phyloP scores from a whole-genome alignment of 2,329 filamentous ascomycete genomes.

The Fusarium sp. region DNA sequence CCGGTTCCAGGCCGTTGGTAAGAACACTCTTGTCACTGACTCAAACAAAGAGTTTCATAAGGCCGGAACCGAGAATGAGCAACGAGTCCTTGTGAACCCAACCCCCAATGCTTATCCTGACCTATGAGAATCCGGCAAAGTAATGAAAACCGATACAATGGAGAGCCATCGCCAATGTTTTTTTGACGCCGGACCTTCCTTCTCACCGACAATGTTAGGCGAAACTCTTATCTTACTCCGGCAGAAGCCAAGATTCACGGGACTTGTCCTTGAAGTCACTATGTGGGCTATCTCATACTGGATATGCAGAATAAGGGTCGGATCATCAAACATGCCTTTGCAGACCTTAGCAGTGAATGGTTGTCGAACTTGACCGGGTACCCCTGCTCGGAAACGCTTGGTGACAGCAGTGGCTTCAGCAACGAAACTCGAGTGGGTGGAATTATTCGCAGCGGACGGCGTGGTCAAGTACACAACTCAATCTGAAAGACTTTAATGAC shows the following conservation, averaged over 20 bases:
- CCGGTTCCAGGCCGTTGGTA: neutral
- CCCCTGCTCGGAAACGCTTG: conserved; percentile 18
- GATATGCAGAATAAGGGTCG: conserved; percentile 22
- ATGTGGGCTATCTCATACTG: conserved; percentile 31
- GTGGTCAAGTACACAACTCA: conserved; percentile 2
- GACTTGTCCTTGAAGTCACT: conserved; percentile 18
- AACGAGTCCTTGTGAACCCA: conserved; percentile 12
- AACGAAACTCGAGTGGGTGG: neutral
- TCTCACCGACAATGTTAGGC: conserved; percentile 39
- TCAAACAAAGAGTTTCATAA: neutral
- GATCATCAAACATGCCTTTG: conserved; percentile 27
- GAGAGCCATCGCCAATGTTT: conserved; percentile 5
- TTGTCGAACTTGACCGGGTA: conserved; percentile 9
- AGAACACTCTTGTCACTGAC: neutral
- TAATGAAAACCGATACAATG: conserved; percentile 12
- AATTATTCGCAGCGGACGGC: conserved; percentile 5
- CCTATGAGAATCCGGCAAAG: conserved; percentile 16
- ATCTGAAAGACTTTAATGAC: conserved; percentile 2
- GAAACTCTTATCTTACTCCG: conserved; percentile 26
- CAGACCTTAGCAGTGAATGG: conserved; percentile 11
- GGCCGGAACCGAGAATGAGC: neutral
- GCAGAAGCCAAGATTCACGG: conserved; percentile 30
- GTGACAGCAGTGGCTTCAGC: conserved; percentile 24
- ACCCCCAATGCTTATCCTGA: conserved; percentile 18
- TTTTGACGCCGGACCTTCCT: conserved; percentile 13